Evolutionary conservation across 148 eudicot genomes (phyloP).

Genomic region (Chenopodium formosanum): DNA sequence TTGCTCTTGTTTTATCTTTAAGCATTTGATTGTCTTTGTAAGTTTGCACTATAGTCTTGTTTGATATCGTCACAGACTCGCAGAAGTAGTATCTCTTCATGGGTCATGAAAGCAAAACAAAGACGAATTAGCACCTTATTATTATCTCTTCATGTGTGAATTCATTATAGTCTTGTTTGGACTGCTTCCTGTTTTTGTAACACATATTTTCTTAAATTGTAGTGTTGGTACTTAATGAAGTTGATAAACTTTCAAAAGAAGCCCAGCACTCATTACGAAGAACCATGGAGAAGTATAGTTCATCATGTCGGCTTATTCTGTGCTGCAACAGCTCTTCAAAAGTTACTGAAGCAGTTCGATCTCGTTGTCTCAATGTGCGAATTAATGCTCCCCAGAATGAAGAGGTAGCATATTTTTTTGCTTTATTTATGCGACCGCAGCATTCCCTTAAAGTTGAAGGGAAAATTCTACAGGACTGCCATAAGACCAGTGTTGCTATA

Average conservation of each 20-base stretch:
- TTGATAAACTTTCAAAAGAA: conserved; percentile 95
- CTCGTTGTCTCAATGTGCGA: conserved; percentile 87
- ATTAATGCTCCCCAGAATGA: conserved; percentile 78
- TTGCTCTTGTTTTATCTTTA: not conserved
- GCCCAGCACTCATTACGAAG: conserved; percentile 92
- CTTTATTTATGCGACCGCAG: too few species aligned
- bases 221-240: conserved; percentile 98
- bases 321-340: conserved; percentile 96
- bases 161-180: too few species aligned
- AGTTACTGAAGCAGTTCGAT: conserved; percentile 94
- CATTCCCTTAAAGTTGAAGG: too few species aligned
- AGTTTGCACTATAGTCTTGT: not conserved
- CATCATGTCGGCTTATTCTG: conserved; percentile 85
- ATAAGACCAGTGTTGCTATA: too few species aligned
- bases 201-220: conserved; percentile 11
- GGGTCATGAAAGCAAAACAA: not conserved
- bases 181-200: conserved; percentile 15
- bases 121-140: not conserved
- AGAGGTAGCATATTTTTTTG: conserved; percentile 43
- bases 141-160: not conserved
- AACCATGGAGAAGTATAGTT: conserved; percentile 97
- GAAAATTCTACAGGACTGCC: too few species aligned
- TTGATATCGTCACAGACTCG: not conserved
- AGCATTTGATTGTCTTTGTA: not conserved
- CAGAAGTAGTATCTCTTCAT: not conserved